Evolutionary conservation across 345 rosid species (phyloP).

Genomic region (Lenwebbia sp.): DNA sequence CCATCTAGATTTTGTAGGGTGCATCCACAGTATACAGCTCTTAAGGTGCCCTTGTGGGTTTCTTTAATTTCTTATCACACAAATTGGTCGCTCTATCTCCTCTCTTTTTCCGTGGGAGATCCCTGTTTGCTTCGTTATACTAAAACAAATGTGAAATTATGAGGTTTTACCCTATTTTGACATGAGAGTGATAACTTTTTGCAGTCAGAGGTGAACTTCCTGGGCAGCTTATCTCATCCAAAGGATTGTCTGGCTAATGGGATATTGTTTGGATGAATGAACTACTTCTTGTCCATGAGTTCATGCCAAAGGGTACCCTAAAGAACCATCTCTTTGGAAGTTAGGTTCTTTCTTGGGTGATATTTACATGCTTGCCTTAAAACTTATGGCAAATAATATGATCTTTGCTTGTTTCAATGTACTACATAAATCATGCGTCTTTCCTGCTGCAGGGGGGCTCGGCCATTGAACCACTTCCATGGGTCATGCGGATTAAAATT

Average conservation of each 20-base stretch:
- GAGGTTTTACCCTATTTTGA: background rate
- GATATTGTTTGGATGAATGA: background rate
- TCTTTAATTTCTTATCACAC: background rate
- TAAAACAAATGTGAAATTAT: background rate
- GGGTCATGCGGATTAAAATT: background rate
- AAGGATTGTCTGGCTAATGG: background rate
- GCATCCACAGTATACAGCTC: background rate
- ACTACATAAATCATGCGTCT: background rate
- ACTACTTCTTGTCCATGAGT: conserved; percentile 12
- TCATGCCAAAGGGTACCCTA: conserved; percentile 7
- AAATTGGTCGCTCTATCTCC: accelerated
- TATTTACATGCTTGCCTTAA: background rate
- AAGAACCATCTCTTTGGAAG: conserved; percentile 9
- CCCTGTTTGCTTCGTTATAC: background rate
- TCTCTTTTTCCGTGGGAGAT: background rate
- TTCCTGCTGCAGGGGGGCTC: background rate
- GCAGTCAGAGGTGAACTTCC: conserved; percentile 5
- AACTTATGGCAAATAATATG: background rate
- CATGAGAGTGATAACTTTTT: background rate
- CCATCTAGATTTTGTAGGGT: background rate
- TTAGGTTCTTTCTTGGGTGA: background rate
- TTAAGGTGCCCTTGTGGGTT: background rate
- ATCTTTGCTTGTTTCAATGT: background rate
- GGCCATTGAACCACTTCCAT: background rate
- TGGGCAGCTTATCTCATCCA: conserved; percentile 7